Evolutionary conservation across 1,139 yeast species (phyloP).

Genomic region (Candida sanyaensis): DNA sequence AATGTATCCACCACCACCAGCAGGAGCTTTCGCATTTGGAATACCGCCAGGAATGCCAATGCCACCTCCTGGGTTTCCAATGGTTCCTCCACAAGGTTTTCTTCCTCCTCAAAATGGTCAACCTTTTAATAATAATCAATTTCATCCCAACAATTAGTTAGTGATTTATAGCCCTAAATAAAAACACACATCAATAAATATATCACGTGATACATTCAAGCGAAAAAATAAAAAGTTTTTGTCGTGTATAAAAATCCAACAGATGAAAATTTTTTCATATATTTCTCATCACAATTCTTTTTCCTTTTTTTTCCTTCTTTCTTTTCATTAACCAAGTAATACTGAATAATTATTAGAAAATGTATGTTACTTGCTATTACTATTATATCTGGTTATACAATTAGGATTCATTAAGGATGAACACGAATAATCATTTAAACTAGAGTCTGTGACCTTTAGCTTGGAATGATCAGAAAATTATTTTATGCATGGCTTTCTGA

Average conservation of each 20-base stretch:
- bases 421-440: constrained; percentile 64
- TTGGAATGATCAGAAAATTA: constrained; percentile 67
- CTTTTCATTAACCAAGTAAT: background rate
- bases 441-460: constrained; percentile 79
- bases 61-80: constrained; percentile 10
- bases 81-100: constrained; percentile 13
- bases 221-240: background rate
- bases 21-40: constrained; percentile 18
- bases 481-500: constrained; percentile 35
- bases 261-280: background rate
- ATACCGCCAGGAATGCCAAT: constrained; percentile 14
- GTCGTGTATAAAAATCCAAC: background rate
- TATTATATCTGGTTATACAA: background rate
- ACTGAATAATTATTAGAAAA: background rate
- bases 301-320: constrained; percentile 4
- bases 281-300: background rate
- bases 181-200: background rate
- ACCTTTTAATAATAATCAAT: background rate
- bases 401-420: constrained; percentile 37
- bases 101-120: constrained; percentile 19
- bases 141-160: background rate
- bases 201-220: constrained; percentile 1
- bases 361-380: background rate
- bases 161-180: background rate
- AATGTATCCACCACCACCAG: constrained; percentile 21